phyloP scores from a whole-genome alignment of 169 alveolate species.

The Cyclospora cayetanensis region DNA sequence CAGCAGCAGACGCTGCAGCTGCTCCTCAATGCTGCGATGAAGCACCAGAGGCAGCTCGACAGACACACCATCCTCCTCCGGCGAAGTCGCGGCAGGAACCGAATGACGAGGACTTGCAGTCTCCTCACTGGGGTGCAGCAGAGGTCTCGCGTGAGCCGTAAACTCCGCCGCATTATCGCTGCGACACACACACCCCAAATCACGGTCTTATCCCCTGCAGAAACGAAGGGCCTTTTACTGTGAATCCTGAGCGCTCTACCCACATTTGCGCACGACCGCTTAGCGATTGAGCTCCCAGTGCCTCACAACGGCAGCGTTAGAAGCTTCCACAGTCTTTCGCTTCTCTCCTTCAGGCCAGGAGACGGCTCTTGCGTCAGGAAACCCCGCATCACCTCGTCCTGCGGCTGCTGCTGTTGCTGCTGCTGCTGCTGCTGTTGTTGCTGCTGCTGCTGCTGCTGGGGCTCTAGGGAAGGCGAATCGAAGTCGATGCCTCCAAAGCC shows the following conservation, averaged over 20 bases:
- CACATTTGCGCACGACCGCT: too few relatives aligned
- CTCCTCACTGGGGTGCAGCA: not conserved
- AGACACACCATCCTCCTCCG: not conserved
- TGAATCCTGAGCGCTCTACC: too few relatives aligned
- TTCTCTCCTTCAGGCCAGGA: not conserved
- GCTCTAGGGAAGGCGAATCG: not conserved
- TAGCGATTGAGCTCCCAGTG: not conserved
- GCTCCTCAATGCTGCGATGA: too few relatives aligned
- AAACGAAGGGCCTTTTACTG: too few relatives aligned
- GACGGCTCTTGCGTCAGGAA: not conserved
- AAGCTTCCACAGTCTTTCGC: not conserved
- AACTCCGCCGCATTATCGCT: not conserved
- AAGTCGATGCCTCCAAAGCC: not conserved
- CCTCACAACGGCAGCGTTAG: not conserved
- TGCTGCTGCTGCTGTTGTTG: not conserved
- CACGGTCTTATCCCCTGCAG: too few relatives aligned
- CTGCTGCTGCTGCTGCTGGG: not conserved
- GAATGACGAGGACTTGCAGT: not conserved
- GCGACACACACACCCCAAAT: not conserved
- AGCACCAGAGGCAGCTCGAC: not conserved
- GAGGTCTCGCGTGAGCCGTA: not conserved
- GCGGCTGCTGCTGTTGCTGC: conserved; percentile 14
- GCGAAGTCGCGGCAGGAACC: not conserved
- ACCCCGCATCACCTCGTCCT: not conserved
- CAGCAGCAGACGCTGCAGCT: too few relatives aligned